phyloP scores from a whole-genome alignment of 2,329 filamentous ascomycete species.

The Venturia effusa region DNA sequence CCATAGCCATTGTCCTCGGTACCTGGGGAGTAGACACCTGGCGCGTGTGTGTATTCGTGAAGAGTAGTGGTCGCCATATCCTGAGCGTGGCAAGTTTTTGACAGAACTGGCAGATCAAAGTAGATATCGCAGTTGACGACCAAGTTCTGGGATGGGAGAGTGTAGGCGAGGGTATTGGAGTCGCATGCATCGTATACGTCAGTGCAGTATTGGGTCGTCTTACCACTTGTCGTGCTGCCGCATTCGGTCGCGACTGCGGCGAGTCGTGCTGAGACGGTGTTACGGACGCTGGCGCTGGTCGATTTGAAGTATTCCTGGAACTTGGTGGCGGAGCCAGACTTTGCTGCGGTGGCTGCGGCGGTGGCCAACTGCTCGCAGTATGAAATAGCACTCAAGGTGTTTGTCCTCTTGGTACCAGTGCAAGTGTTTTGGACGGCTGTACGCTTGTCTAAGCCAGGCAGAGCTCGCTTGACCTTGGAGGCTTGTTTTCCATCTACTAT shows the following conservation, averaged over 20 bases:
- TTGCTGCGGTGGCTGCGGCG: constrained; percentile 40
- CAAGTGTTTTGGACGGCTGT: constrained; percentile 32
- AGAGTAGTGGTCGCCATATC: constrained; percentile 55
- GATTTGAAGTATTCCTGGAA: constrained; percentile 55
- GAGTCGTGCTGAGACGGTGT: constrained; percentile 41
- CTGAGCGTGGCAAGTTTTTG: constrained; percentile 45
- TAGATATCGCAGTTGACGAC: constrained; percentile 11
- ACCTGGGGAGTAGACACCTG: constrained; percentile 41
- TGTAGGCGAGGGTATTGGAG: constrained; percentile 11
- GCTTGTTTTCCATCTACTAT: constrained; percentile 47
- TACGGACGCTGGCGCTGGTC: constrained; percentile 34
- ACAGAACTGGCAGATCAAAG: constrained; percentile 6
- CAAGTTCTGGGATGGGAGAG: constrained; percentile 7
- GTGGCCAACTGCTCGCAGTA: constrained; percentile 45
- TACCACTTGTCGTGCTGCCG: constrained; percentile 33
- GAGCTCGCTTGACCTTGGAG: constrained; percentile 37
- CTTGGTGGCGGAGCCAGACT: constrained; percentile 38
- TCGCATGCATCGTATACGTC: constrained; percentile 45
- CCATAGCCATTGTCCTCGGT: constrained; percentile 50
- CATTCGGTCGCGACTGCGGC: constrained; percentile 46
- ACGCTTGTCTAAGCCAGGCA: constrained; percentile 19
- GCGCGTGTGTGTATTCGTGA: constrained; percentile 56
- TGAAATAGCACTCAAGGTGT: constrained; percentile 40
- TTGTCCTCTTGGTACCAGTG: constrained; percentile 34
- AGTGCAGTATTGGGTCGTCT: constrained; percentile 47